phyloP scores from a whole-genome alignment of 768 basidiomycete genomes.

The Crucibulum laeve region DNA sequence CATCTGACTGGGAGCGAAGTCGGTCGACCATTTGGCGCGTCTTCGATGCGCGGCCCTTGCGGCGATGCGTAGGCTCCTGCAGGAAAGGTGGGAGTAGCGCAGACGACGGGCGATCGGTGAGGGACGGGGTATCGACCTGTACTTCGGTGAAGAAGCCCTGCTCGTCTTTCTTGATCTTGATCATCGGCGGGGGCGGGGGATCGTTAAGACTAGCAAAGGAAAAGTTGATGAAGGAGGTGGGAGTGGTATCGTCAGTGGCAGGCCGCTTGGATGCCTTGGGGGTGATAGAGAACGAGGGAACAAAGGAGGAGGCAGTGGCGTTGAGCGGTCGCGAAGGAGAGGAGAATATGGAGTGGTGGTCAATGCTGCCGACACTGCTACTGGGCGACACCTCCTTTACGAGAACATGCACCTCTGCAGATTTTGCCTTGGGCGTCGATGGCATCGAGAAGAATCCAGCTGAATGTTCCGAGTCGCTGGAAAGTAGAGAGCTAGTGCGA shows the following conservation, averaged over 20 bases:
- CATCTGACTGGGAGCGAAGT: constrained; percentile 32
- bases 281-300: constrained; percentile 29
- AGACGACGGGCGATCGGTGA: constrained; percentile 4
- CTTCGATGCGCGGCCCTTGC: constrained; percentile 41
- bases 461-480: constrained; percentile 38
- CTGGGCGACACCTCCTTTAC: constrained; percentile 29
- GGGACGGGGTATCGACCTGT: constrained; percentile 17
- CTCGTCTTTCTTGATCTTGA: constrained; percentile 48
- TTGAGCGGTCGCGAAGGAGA: constrained; percentile 28
- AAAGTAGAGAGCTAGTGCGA: constrained; percentile 29
- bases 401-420: constrained; percentile 29
- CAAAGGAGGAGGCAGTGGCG: constrained; percentile 40
- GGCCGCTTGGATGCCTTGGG: constrained; percentile 3
- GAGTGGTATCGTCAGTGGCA: constrained; percentile 10
- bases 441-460: constrained; percentile 42
- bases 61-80: constrained; percentile 31
- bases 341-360: constrained; percentile 15
- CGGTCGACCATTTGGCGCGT: constrained; percentile 59
- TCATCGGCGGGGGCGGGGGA: constrained; percentile 30
- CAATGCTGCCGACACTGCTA: constrained; percentile 12
- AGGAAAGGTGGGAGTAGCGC: constrained; percentile 45
- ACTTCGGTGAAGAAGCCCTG: constrained; percentile 47
- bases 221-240: constrained; percentile 29
- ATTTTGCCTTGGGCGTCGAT: constrained; percentile 44
- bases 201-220: constrained; percentile 45